A percentile compares a stretch with the other conserved stretches of the same genome.
phyloP scores from a whole-genome alignment of 2,329 filamentous ascomycete genomes.

The Coniochaeta sp. region DNA sequence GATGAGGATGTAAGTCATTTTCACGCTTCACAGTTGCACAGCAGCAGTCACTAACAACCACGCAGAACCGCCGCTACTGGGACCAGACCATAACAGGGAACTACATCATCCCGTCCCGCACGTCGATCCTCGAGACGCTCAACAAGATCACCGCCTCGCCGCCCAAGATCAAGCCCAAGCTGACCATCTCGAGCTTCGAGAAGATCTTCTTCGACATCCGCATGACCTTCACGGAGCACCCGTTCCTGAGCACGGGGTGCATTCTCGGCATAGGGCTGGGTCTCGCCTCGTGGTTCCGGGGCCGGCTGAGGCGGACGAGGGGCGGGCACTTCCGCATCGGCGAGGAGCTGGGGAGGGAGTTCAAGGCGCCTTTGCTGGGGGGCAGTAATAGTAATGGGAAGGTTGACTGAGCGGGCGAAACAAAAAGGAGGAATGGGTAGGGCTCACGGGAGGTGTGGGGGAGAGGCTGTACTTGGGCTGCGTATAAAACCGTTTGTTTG shows the following conservation, averaged over 20 bases:
- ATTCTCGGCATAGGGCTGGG: conserved; percentile 50
- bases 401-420: conserved; percentile 40
- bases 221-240: conserved; percentile 51
- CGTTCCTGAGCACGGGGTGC: conserved; percentile 50
- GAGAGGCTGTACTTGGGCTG: no score
- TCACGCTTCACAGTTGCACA: no score
- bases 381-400: conserved; percentile 39
- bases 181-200: conserved; percentile 65
- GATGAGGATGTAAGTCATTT: conserved; percentile 94
- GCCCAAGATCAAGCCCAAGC: conserved; percentile 67
- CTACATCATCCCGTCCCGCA: conserved; percentile 80
- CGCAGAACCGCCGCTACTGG: conserved; percentile 93
- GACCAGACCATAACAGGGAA: conserved; percentile 85
- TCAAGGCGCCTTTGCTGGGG: conserved; percentile 58
- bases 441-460: no score
- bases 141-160: conserved; percentile 62
- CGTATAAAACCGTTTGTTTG: no score
- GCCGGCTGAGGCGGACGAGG: conserved; percentile 44
- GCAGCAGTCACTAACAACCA: conserved; percentile 30
- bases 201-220: conserved; percentile 64
- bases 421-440: no score
- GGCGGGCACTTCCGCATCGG: conserved; percentile 58
- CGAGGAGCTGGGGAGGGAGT: conserved; percentile 39
- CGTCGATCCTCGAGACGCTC: conserved; percentile 83
- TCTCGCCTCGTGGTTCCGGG: conserved; percentile 44